A percentile compares a stretch with the other conserved stretches of the same genome.
Evolutionary conservation across 2,329 filamentous ascomycete genomes (phyloP).

Genomic region (Pseudodiploospora longispora): DNA sequence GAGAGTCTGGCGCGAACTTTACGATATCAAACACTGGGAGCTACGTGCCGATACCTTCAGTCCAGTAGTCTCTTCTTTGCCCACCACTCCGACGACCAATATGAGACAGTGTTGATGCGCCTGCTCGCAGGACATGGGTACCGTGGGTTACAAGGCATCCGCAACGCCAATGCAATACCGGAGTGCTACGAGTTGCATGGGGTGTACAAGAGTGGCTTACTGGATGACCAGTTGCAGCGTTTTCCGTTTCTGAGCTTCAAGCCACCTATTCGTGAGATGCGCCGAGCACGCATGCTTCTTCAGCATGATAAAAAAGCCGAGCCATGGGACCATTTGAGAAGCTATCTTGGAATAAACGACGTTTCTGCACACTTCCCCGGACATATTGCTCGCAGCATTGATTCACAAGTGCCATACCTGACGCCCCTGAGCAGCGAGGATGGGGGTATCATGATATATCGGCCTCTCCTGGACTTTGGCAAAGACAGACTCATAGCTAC

Average conservation of each 20-base stretch:
- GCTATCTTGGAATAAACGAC: conserved; percentile 12
- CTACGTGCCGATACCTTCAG: conserved; percentile 41
- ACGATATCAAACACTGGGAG: conserved; percentile 65
- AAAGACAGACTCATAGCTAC: conserved; percentile 70
- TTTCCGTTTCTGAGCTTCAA: conserved; percentile 31
- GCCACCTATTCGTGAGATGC: conserved; percentile 22
- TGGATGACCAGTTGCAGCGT: conserved; percentile 34
- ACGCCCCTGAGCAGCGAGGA: conserved; percentile 42
- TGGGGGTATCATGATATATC: conserved; percentile 58
- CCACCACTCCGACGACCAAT: conserved; percentile 85
- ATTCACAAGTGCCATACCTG: conserved; percentile 22
- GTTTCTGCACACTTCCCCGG: conserved; percentile 20
- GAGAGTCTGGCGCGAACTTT: conserved; percentile 68
- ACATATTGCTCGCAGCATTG: conserved; percentile 10
- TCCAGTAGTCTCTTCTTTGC: conserved; percentile 63
- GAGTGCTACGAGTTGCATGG: conserved; percentile 73
- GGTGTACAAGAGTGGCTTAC: conserved; percentile 56
- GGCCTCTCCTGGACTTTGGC: conserved; percentile 61
- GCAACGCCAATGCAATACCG: conserved; percentile 59
- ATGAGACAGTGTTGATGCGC: conserved; percentile 81
- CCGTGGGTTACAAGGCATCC: conserved; percentile 68
- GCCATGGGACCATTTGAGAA: conserved; percentile 9
- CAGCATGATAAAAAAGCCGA: conserved; percentile 20
- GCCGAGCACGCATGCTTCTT: conserved; percentile 20
- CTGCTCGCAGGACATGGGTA: conserved; percentile 58